These are phyloP conservation scores for Acer negundo DNA, from an alignment of 345 rosid species.

Conservation along the genomic window DNA sequence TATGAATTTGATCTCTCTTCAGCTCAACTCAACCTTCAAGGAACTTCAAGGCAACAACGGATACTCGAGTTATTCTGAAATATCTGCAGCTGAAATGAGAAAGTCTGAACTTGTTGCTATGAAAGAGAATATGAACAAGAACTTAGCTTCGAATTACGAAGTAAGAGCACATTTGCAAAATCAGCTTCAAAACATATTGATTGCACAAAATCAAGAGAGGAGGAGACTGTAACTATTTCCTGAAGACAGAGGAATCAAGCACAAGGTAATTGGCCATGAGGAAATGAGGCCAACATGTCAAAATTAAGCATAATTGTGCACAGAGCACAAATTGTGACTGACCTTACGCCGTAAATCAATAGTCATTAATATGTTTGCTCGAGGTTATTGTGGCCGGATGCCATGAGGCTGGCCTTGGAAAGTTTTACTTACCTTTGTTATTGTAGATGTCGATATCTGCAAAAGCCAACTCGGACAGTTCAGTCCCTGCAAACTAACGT, in stretches of 20 bases:
- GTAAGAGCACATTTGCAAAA: slow-evolving; percentile 37
- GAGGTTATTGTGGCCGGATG: too few species aligned
- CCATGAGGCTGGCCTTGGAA: too few species aligned
- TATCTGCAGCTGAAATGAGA: slow-evolving; percentile 44
- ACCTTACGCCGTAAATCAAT: not conserved
- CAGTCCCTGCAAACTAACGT: too few species aligned
- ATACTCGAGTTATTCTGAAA: slow-evolving; percentile 29
- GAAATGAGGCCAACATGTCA: not conserved
- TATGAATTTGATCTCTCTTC: slow-evolving; percentile 16
- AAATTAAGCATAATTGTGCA: not conserved
- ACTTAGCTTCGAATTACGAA: slow-evolving; percentile 32
- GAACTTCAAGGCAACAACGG: slow-evolving; percentile 44
- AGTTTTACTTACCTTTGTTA: too few species aligned
- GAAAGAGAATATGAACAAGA: slow-evolving; percentile 32
- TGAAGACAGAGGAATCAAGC: not conserved
- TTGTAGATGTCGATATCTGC: too few species aligned
- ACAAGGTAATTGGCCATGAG: not conserved
- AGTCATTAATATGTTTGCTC: too few species aligned
- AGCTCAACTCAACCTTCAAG: slow-evolving; percentile 33
- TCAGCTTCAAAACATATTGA: slow-evolving; percentile 24
- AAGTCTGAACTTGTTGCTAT: slow-evolving; percentile 33
- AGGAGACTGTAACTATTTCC: not conserved
- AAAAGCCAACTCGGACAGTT: too few species aligned
- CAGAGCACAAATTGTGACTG: not conserved
- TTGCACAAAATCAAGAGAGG: slow-evolving; percentile 9